These are phyloP conservation scores for Didymella exigua DNA, from an alignment of 2,329 filamentous ascomycete species.

Conservation along the genomic window DNA sequence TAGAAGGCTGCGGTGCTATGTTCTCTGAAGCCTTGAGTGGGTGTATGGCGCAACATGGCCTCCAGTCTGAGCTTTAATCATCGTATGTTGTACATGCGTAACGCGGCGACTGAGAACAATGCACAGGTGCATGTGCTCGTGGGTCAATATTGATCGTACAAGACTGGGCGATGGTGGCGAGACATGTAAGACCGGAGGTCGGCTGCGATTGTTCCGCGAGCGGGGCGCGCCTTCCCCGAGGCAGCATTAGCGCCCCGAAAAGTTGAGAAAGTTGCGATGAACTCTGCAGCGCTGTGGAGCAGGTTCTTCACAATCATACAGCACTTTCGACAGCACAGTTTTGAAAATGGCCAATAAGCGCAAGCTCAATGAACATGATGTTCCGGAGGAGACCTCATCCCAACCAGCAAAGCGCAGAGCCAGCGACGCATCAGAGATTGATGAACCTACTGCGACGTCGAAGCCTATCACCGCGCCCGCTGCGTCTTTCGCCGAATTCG, in stretches of 20 bases:
- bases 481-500: slow-evolving; percentile 73
- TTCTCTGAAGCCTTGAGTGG: neutral
- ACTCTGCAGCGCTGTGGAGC: slow-evolving; percentile 12
- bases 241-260: slow-evolving; percentile 25
- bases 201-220: slow-evolving; percentile 18
- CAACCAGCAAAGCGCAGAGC: slow-evolving; percentile 22
- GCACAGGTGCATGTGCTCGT: neutral
- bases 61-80: neutral
- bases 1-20: neutral
- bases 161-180: neutral
- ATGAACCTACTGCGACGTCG: slow-evolving; percentile 20
- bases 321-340: neutral
- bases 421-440: slow-evolving; percentile 32
- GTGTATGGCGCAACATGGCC: neutral
- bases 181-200: neutral
- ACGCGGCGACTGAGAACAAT: too few species aligned
- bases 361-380: slow-evolving; percentile 57
- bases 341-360: slow-evolving; percentile 47
- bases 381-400: slow-evolving; percentile 47
- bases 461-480: slow-evolving; percentile 22
- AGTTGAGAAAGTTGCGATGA: slow-evolving; percentile 24
- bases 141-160: neutral
- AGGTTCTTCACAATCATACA: slow-evolving; percentile 8
- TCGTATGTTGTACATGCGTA: too few species aligned
- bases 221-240: slow-evolving; percentile 14